A percentile compares a stretch with the other conserved stretches of the same genome.
Conservation (phyloP, 2,329 filamentous ascomycete genomes). For the Neofusicoccum kwambonambiense region DNA sequence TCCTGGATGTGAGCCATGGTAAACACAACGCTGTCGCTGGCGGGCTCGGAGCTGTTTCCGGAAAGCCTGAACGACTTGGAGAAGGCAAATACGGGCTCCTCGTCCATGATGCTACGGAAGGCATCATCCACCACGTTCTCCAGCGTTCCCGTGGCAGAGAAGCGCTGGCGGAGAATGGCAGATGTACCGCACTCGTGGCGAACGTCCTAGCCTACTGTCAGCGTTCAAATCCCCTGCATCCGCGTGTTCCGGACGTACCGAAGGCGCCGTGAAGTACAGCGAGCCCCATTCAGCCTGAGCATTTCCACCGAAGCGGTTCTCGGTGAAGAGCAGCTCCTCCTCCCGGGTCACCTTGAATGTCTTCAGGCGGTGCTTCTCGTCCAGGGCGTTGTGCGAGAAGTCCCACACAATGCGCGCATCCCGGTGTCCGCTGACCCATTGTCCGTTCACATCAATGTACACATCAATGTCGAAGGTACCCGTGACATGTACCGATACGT, state of each 20-base stretch:
- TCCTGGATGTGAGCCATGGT: slow-evolving; percentile 76
- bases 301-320: slow-evolving; percentile 47
- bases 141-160: slow-evolving; percentile 66
- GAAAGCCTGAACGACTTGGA: slow-evolving; percentile 36
- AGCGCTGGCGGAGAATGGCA: slow-evolving; percentile 62
- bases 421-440: slow-evolving; percentile 78
- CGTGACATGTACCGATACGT: slow-evolving; percentile 68
- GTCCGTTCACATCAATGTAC: slow-evolving; percentile 52
- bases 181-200: slow-evolving; percentile 72
- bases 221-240: slow-evolving; percentile 20
- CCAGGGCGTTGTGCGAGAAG: slow-evolving; percentile 49
- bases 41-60: slow-evolving; percentile 21
- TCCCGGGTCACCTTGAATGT: slow-evolving; percentile 64
- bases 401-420: slow-evolving; percentile 70
- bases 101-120: slow-evolving; percentile 70
- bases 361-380: slow-evolving; percentile 51
- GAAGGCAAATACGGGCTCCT: slow-evolving; percentile 82
- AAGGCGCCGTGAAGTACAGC: slow-evolving; percentile 71
- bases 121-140: slow-evolving; percentile 64
- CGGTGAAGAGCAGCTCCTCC: slow-evolving; percentile 69
- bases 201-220: slow-evolving; percentile 45
- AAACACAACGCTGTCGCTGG: slow-evolving; percentile 59
- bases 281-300: slow-evolving; percentile 85
- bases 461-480: slow-evolving; percentile 57
- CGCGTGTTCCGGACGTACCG: slow-evolving; percentile 31